Conservation (phyloP, 306 rosid genomes). For the Luffa aegyptiaca region DNA sequence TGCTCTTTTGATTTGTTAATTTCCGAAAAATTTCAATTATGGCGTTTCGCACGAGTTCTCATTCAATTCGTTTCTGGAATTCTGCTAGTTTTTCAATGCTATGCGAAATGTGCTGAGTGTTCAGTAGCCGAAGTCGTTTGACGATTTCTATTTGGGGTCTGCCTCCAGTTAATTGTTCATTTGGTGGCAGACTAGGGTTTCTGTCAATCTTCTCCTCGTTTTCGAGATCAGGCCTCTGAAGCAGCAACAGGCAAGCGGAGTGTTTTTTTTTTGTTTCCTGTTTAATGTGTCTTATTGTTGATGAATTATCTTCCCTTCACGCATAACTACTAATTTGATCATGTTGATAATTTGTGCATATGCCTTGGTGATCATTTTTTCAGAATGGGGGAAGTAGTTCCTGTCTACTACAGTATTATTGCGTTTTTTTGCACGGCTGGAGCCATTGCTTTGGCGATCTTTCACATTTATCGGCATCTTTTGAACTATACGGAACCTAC, state of each 20-base stretch:
- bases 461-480: constrained; percentile 81
- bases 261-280: neutral
- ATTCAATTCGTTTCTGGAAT: neutral
- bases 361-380: neutral
- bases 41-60: neutral
- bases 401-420: constrained; percentile 43
- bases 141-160: neutral
- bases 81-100: neutral
- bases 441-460: constrained; percentile 63
- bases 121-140: neutral
- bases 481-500: constrained; percentile 92
- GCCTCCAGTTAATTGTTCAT: constrained; percentile 3
- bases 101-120: neutral
- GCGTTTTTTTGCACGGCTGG: constrained; percentile 83
- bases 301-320: neutral
- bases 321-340: neutral
- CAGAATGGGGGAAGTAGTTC: constrained; percentile 51
- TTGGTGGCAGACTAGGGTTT: constrained; percentile 14
- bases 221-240: neutral
- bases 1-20: neutral
- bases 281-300: neutral
- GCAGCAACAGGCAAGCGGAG: neutral
- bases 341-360: neutral
- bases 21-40: neutral
- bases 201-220: neutral